Conservation (phyloP, 306 rosid genomes). For the Rosa lucieae region DNA sequence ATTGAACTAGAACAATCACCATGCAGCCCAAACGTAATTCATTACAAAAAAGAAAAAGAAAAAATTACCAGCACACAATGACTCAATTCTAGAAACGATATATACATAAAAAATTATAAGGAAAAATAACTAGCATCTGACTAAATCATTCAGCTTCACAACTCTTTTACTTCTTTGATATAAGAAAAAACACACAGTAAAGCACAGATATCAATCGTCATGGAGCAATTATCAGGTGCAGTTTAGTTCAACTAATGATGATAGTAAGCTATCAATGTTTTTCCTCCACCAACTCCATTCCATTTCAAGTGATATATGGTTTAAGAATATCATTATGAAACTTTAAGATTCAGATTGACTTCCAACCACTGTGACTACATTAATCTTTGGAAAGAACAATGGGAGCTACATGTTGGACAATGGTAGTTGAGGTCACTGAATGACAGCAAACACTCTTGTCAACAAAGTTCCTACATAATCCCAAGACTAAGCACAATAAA, state of each 20-base stretch:
- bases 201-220: background rate
- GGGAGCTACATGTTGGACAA: background rate
- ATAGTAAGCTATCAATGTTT: background rate
- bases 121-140: background rate
- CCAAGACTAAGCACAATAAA: background rate
- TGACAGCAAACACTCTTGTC: background rate
- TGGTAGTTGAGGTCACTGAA: constrained; percentile 6
- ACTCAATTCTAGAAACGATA: background rate
- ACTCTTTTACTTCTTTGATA: background rate
- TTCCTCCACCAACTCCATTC: background rate
- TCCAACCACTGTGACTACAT: background rate
- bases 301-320: background rate
- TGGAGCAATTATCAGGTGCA: background rate
- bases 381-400: background rate
- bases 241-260: background rate
- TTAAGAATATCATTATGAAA: background rate
- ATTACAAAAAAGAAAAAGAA: background rate
- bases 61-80: background rate
- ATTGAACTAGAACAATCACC: background rate
- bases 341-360: background rate
- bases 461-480: background rate
- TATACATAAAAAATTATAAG: background rate
- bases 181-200: background rate
- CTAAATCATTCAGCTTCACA: background rate
- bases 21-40: background rate